Conservation (phyloP, 495 filamentous ascomycete genomes). For the Elasticomyces elasticus region DNA sequence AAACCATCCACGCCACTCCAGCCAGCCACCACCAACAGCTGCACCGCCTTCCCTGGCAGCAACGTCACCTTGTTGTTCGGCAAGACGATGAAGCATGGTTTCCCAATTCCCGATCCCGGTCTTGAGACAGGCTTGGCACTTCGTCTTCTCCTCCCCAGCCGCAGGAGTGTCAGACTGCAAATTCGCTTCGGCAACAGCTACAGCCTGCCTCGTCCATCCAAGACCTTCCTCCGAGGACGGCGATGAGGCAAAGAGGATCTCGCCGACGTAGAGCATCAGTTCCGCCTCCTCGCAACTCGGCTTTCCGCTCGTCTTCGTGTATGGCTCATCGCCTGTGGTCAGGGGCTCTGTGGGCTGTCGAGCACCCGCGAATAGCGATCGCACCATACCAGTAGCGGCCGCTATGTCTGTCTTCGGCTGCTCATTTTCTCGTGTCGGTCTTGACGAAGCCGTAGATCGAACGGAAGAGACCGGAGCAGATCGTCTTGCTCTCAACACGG, state of each 20-base stretch:
- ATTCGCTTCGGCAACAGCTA: conserved; percentile 19
- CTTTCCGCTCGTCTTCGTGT: conserved; percentile 48
- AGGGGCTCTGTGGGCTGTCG: conserved; percentile 57
- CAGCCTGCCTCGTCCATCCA: conserved; percentile 23
- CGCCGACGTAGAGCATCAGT: conserved; percentile 82
- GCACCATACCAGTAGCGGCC: conserved; percentile 14
- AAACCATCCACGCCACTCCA: conserved; percentile 21
- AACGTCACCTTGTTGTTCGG: neutral
- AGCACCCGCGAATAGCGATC: conserved; percentile 6
- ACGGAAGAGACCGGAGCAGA: conserved; percentile 32
- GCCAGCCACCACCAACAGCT: conserved; percentile 2
- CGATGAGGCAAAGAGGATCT: conserved; percentile 68
- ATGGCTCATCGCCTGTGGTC: no score
- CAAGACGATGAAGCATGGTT: conserved; percentile 19
- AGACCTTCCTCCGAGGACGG: conserved; percentile 12
- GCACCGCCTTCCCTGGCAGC: conserved; percentile 8
- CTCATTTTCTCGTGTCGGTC: neutral
- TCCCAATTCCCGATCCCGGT: conserved; percentile 20
- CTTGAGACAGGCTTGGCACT: conserved; percentile 16
- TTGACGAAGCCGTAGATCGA: neutral
- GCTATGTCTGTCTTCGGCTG: conserved; percentile 9
- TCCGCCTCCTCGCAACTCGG: conserved; percentile 68
- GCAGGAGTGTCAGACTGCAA: neutral
- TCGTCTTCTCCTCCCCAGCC: conserved; percentile 9
- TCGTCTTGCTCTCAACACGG: conserved; percentile 65